Percentiles rank a stretch among this genome's conserved stretches.
Evolutionary conservation across 129 eudicot genomes (phyloP).

Genomic region (Tagetes erecta): DNA sequence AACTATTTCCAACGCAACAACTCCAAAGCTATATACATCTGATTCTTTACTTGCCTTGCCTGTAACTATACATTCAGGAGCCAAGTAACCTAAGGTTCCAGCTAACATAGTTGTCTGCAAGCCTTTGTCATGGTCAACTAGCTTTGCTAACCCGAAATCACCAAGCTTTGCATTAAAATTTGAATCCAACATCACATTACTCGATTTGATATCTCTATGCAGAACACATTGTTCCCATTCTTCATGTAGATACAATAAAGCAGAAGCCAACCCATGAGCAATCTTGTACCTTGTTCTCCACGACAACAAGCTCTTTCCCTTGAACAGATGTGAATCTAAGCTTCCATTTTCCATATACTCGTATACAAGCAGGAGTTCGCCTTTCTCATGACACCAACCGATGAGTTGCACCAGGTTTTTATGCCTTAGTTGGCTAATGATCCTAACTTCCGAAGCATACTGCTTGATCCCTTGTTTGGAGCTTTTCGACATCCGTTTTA

Average conservation of each 20-base stretch:
- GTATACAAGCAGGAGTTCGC: conserved; percentile 14
- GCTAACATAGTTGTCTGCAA: conserved; percentile 30
- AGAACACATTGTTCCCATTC: conserved; percentile 45
- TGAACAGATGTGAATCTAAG: conserved; percentile 30
- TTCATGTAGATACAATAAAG: conserved; percentile 47
- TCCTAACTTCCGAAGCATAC: conserved; percentile 15
- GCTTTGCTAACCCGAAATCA: conserved; percentile 47
- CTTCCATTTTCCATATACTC: conserved; percentile 22
- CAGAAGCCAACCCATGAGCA: conserved; percentile 44
- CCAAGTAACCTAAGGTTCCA: conserved; percentile 41
- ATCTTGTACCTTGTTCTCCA: conserved; percentile 41
- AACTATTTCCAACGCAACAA: conserved; percentile 38
- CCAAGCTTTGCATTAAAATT: conserved; percentile 44
- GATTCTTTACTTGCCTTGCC: conserved; percentile 37
- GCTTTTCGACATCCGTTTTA: conserved; percentile 15
- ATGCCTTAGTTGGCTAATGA: conserved; percentile 25
- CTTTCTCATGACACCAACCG: conserved; percentile 30
- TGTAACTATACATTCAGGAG: conserved; percentile 34
- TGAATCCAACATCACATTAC: conserved; percentile 43
- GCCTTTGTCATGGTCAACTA: conserved; percentile 42
- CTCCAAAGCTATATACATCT: conserved; percentile 38
- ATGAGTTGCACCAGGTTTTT: conserved; percentile 24
- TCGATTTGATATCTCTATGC: conserved; percentile 24
- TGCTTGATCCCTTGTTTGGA: conserved; percentile 21
- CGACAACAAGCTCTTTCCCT: conserved; percentile 19